Evolutionary conservation across 495 filamentous ascomycete genomes (phyloP).

Genomic region (Xylaria bambusicola): DNA sequence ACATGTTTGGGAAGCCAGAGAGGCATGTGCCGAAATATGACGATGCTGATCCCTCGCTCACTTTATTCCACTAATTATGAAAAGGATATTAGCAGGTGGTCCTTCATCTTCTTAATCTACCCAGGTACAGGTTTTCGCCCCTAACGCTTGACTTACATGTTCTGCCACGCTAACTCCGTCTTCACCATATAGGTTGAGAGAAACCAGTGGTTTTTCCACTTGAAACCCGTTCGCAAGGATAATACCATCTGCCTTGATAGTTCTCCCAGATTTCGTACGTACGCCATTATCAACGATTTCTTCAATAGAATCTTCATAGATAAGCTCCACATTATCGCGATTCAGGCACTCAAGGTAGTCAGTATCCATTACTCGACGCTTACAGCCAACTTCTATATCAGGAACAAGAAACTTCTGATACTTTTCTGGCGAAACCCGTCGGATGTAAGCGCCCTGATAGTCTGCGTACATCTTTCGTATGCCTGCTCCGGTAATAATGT

Average conservation of each 20-base stretch:
- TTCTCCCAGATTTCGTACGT: conserved; percentile 24
- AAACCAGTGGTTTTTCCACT: background rate
- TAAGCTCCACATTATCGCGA: conserved; percentile 54
- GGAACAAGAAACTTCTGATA: conserved; percentile 67
- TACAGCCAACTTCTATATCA: conserved; percentile 65
- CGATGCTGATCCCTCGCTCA: conserved; percentile 55
- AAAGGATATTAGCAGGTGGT: background rate
- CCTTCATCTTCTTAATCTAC: no score
- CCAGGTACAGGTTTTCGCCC: background rate
- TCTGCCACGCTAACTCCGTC: background rate
- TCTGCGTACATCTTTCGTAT: conserved; percentile 44
- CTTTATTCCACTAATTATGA: conserved; percentile 41
- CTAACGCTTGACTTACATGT: conserved; percentile 23
- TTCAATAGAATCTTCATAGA: conserved; percentile 45
- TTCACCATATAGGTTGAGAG: background rate
- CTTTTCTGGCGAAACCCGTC: conserved; percentile 52
- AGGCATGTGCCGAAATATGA: conserved; percentile 66
- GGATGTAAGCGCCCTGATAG: conserved; percentile 50
- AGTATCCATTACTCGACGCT: conserved; percentile 58
- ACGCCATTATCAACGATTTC: conserved; percentile 35
- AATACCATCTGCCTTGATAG: conserved; percentile 59
- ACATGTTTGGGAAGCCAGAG: conserved; percentile 69
- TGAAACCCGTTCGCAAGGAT: conserved; percentile 59
- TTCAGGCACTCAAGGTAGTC: conserved; percentile 58
- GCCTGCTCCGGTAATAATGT: conserved; percentile 29